Percentiles rank a stretch among this genome's conserved stretches.
phyloP scores from a whole-genome alignment of 768 basidiomycete species.

The Amanita phalloides region DNA sequence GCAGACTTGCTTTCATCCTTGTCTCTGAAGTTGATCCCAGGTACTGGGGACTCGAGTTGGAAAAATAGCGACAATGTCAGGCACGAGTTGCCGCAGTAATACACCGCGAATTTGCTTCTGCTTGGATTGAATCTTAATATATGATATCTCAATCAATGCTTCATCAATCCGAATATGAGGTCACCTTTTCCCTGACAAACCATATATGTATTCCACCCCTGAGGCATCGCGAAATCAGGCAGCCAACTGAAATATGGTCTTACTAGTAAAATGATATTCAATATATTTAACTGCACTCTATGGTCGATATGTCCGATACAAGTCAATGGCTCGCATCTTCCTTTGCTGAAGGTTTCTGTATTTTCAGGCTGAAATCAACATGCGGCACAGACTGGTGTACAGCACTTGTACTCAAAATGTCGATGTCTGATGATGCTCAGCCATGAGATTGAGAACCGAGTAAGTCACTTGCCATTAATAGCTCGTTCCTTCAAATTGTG shows the following conservation, averaged over 20 bases:
- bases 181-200: not conserved
- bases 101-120: not conserved
- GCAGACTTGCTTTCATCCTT: conserved; percentile 4
- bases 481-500: conserved; percentile 70
- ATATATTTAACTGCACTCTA: no score
- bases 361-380: conserved; percentile 95
- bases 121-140: not conserved
- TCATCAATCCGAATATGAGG: conserved; percentile 1
- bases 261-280: no score
- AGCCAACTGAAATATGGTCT: no score
- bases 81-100: not conserved
- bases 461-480: conserved; percentile 55
- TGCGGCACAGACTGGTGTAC: conserved; percentile 91
- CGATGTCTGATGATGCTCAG: conserved; percentile 56
- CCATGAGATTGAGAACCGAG: not conserved
- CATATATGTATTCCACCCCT: not conserved
- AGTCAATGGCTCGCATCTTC: not conserved
- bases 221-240: not conserved
- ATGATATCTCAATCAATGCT: conserved; percentile 1
- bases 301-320: no score
- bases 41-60: not conserved
- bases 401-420: conserved; percentile 85
- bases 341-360: conserved; percentile 50
- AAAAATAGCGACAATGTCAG: not conserved
- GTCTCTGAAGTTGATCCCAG: not conserved